Conservation (phyloP, 1,284 basidiomycete genomes). For the Irpex lacteus region DNA sequence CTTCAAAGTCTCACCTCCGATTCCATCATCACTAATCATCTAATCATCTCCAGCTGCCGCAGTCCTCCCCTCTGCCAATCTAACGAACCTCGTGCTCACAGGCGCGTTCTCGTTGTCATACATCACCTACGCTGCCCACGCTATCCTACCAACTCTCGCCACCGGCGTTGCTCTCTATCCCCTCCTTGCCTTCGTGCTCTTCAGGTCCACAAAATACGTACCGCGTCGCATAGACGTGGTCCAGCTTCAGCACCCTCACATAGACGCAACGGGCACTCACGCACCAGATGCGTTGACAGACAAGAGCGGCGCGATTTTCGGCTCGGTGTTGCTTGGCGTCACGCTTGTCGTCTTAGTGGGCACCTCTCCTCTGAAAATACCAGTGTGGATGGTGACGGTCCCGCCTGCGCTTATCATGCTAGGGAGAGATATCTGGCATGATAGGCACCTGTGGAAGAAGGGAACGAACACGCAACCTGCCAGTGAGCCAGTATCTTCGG, state of each 20-base stretch:
- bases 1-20: too few species aligned
- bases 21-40: conserved; percentile 27
- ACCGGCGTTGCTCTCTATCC: conserved; percentile 55
- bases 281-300: conserved; percentile 40
- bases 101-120: conserved; percentile 49
- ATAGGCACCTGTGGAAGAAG: conserved; percentile 22
- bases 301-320: conserved; percentile 35
- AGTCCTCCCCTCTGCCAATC: conserved; percentile 61
- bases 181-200: conserved; percentile 48
- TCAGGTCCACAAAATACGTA: conserved; percentile 48
- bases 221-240: conserved; percentile 48
- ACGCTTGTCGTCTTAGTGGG: conserved; percentile 58
- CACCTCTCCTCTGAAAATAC: conserved; percentile 43
- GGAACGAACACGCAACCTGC: background rate
- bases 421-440: conserved; percentile 29
- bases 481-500: background rate
- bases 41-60: conserved; percentile 28
- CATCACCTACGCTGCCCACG: conserved; percentile 57
- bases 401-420: conserved; percentile 70
- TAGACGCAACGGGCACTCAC: conserved; percentile 57
- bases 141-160: conserved; percentile 66
- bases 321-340: conserved; percentile 38
- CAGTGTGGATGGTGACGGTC: conserved; percentile 82
- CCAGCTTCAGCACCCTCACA: conserved; percentile 47
- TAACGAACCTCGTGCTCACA: conserved; percentile 68